Percentiles rank a stretch among this genome's conserved stretches.
Conservation (phyloP, 2,329 filamentous ascomycete genomes). For the Fusarium denticulatum region DNA sequence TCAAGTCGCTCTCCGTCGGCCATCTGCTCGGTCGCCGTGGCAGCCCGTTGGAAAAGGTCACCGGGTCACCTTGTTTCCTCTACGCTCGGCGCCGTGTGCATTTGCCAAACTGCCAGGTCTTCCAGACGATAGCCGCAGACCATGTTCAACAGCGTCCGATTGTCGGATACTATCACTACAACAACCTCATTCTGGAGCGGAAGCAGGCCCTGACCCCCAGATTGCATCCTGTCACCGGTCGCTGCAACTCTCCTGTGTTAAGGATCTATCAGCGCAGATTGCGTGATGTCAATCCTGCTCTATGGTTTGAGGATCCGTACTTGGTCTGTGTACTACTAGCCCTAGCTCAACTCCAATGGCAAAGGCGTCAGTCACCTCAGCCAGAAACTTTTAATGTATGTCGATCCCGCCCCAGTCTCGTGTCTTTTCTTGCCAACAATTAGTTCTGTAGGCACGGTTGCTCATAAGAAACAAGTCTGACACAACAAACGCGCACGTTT, state of each 20-base stretch:
- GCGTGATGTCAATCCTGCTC: neutral
- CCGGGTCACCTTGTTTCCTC: neutral
- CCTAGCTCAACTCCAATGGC: too few species aligned
- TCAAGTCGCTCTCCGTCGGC: neutral
- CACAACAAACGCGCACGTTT: too few species aligned
- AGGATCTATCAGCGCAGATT: neutral
- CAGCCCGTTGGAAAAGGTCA: neutral
- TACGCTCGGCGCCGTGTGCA: neutral
- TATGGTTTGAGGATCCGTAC: neutral
- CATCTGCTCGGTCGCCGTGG: neutral
- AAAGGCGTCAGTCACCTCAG: too few species aligned
- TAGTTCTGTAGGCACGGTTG: too few species aligned
- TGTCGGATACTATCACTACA: neutral
- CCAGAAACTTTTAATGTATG: too few species aligned
- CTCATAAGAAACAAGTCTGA: too few species aligned
- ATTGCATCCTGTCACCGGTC: neutral
- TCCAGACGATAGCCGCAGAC: neutral
- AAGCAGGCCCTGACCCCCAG: neutral
- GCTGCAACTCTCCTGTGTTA: neutral
- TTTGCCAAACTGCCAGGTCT: neutral
- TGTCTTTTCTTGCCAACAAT: too few species aligned
- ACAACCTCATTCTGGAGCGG: neutral
- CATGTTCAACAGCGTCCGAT: neutral
- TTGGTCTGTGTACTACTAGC: neutral
- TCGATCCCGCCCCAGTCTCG: too few species aligned